Evolutionary conservation across 306 rosid genomes (phyloP), one percentile per base, ranked within the genome.

Genomic region (Coriaria nepalensis): DNA sequence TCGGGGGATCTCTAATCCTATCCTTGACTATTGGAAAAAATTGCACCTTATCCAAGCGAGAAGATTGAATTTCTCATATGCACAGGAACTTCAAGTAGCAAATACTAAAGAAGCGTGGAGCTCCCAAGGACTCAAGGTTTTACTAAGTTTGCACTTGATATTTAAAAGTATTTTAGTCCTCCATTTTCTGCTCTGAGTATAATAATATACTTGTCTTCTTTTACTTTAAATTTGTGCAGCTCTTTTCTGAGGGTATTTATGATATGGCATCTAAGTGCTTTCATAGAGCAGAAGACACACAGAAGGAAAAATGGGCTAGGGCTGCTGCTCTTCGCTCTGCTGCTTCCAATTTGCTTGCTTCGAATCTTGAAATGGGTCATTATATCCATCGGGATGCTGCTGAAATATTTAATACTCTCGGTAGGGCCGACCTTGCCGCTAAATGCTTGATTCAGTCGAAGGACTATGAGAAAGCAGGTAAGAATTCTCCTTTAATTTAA

Each of bases 221-320:
- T 43, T 40, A 4, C 29, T 42, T 15, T 59, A 6, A 42, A 42
- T 49, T 8, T 14, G 58, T 61, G 69, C 77, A 81, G 95, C 61
- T 85, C 4, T 85, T 63, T 62, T 40, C 59, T 48, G 85, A 78
- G 61, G 70, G 70, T 34, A 74, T 81, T 43, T 85, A 53, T 33
- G 78, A 64, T 65, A 74, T 66, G 78, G 93, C 95, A 34, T 76
- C 85, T 43, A 71, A 71, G 75, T 86, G 95, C 61, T 86, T 86
- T 62, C 78, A 76, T 65, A 78, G 75, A 74, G 95, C 87, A 14
- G 68, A 67, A 40, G 93, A 86, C 57, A 43, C 68, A 10, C 59
- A 65, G 20, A 78, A 87, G 81, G 83, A 71, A 61, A 66, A 52
- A 47, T 75, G 59, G 80, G 72, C 87, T 4, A 81, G 62, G 53